Evolutionary conservation across 192 early-diverging fungal species (phyloP), one percentile per base, ranked within the genome.

Genomic region (Coemansia sp.): DNA sequence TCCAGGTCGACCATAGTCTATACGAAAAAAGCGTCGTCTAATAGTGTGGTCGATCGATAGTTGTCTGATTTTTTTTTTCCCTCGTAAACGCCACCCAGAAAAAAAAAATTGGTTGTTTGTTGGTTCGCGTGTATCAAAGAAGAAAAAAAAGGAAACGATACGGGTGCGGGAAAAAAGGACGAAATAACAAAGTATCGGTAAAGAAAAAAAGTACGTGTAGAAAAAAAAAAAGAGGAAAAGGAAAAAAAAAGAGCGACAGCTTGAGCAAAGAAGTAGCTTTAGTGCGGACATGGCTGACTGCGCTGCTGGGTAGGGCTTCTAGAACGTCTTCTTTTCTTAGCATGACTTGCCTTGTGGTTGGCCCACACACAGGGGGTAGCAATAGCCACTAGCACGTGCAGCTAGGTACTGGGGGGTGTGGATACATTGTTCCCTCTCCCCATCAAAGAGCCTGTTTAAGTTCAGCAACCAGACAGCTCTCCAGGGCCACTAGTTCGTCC

Each of bases 1-100:
- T 84, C 82, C 24, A 84, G 49, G 69, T 80, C 82, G 8, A 84
- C 43, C 69, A 70, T 70, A n/a, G 49, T 43, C 41, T 36, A 31
- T 36, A 58, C 15, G 11, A 13, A 58, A 24, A 34, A 58, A 58
- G 31, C 8, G 33, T 15, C 34, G 34, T n/a, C 33, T 29, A 18
- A 61, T n/a, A 61, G 58, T 12, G 52, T 12, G 24, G 12, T 46
- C 18, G 47, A 50, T 50, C 47, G 47, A 50, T 4, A 22, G 5
- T 7, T 33, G 2, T 57, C 33, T 10, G 3, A 29, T 3, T 29
- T 27, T 57, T n/a, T n/a, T n/a, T n/a, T n/a, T n/a, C n/a, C 29
- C 53, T 18, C 29, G 31, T 22, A 8, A 8, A 53, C 9, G 50
- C 22, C 47, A 49, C 24, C 10, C 3, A 15, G 13, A 6, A 5